Evolutionary conservation across 2,329 filamentous ascomycete species (phyloP).

Genomic region (Lecanosticta acicola): DNA sequence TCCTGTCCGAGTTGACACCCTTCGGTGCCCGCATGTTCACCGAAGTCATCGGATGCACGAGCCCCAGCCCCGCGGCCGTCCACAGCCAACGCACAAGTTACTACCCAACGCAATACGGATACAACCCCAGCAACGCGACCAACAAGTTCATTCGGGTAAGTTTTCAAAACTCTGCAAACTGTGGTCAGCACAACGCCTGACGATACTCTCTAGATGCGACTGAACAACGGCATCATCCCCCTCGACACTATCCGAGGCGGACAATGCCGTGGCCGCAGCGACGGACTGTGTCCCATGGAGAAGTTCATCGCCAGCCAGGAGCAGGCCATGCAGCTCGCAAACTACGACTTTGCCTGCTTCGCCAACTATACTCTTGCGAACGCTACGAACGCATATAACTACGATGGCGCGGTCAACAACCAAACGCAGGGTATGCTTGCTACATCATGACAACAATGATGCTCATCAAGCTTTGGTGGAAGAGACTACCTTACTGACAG

Average conservation of each 20-base stretch:
- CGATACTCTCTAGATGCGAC: constrained; percentile 34
- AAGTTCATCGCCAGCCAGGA: constrained; percentile 41
- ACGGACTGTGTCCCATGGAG: constrained; percentile 43
- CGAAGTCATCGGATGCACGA: constrained; percentile 50
- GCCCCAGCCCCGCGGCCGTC: constrained; percentile 36
- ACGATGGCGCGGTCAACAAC: constrained; percentile 34
- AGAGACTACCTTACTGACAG: constrained; percentile 5
- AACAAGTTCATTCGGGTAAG: constrained; percentile 44
- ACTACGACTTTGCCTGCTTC: constrained; percentile 47
- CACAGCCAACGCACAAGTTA: constrained; percentile 39
- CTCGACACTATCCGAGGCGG: constrained; percentile 46
- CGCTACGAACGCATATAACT: constrained; percentile 38
- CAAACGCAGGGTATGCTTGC: constrained; percentile 14
- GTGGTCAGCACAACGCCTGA: too few species aligned
- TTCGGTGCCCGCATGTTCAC: constrained; percentile 52
- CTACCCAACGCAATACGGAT: constrained; percentile 43
- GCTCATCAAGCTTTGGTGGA: too few species aligned
- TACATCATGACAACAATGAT: too few species aligned
- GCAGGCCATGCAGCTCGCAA: constrained; percentile 36
- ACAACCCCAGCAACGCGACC: constrained; percentile 35
- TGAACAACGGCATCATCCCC: constrained; percentile 48
- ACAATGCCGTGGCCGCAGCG: constrained; percentile 38
- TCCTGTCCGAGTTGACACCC: constrained; percentile 48
- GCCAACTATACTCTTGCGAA: constrained; percentile 43
- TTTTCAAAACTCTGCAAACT: too few species aligned